Conservation (phyloP, 176 grass and related monocot species). For the Typha latifolia region DNA sequence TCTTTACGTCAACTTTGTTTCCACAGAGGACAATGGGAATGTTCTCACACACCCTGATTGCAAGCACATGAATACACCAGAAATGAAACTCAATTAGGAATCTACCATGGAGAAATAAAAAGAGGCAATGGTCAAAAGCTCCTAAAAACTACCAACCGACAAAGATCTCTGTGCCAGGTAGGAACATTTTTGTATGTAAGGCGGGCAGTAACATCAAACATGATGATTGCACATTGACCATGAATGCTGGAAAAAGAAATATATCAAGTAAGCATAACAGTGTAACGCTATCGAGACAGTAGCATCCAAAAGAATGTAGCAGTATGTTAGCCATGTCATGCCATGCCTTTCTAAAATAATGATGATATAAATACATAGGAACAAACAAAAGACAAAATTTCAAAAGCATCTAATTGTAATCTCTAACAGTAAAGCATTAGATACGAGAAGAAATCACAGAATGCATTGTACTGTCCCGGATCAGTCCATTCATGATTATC, state of each 20-base stretch:
- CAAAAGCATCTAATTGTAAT: no score
- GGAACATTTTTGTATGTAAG: constrained; percentile 41
- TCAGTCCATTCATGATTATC: neutral
- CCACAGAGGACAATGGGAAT: constrained; percentile 38
- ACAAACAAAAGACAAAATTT: neutral
- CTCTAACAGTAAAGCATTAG: neutral
- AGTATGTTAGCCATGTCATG: neutral
- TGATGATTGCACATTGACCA: constrained; percentile 43
- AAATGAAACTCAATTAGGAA: neutral
- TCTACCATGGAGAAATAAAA: neutral
- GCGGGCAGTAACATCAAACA: constrained; percentile 38
- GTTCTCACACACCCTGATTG: constrained; percentile 31
- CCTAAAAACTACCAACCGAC: constrained; percentile 13
- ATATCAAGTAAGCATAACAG: neutral
- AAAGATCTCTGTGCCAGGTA: constrained; percentile 37
- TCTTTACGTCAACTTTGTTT: constrained; percentile 42
- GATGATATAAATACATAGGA: neutral
- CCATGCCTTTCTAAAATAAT: neutral
- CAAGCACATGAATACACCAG: neutral
- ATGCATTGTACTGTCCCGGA: neutral
- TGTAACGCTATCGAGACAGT: neutral
- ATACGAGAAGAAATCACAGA: neutral
- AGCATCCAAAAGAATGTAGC: neutral
- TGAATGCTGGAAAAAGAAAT: constrained; percentile 22
- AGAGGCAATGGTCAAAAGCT: neutral